Conservation (phyloP, 1,284 basidiomycete genomes). For the Rhodotorula glutinis region DNA sequence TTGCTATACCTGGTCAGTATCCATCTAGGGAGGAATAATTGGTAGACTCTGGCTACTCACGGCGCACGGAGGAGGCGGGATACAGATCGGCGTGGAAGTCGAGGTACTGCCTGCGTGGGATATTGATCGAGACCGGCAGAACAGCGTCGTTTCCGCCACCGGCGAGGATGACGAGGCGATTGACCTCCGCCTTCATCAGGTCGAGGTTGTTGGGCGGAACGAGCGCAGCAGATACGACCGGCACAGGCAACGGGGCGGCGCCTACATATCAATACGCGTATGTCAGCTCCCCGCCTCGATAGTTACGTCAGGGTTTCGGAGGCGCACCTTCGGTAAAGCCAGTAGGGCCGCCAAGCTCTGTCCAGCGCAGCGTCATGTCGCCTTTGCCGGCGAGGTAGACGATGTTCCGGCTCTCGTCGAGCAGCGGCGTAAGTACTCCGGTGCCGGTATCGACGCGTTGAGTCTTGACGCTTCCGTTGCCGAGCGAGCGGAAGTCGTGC, state of each 20-base stretch:
- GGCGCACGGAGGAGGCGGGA: slow-evolving; percentile 44
- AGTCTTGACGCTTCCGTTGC: slow-evolving; percentile 30
- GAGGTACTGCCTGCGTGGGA: slow-evolving; percentile 52
- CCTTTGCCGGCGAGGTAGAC: slow-evolving; percentile 50
- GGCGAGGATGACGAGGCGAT: slow-evolving; percentile 48
- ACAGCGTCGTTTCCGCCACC: slow-evolving; percentile 47
- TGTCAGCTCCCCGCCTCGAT: neutral
- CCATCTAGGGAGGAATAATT: no score
- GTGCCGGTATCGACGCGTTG: slow-evolving; percentile 50
- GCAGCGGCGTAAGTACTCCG: slow-evolving; percentile 47
- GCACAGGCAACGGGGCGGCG: slow-evolving; percentile 42
- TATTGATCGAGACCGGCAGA: slow-evolving; percentile 48
- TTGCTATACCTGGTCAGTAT: no score
- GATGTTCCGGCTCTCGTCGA: slow-evolving; percentile 50
- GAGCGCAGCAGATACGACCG: slow-evolving; percentile 46
- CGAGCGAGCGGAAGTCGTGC: slow-evolving; percentile 41
- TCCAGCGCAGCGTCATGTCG: slow-evolving; percentile 51
- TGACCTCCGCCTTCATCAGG: slow-evolving; percentile 53
- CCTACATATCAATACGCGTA: slow-evolving; percentile 30
- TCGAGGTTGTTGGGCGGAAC: slow-evolving; percentile 46
- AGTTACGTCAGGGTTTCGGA: neutral
- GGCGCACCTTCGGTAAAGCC: slow-evolving; percentile 46
- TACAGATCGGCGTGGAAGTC: slow-evolving; percentile 52
- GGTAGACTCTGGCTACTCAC: slow-evolving; percentile 4
- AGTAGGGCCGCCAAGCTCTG: slow-evolving; percentile 48